phyloP scores from a whole-genome alignment of 2,329 filamentous ascomycete species.

The Gliomastix tumulicola region DNA sequence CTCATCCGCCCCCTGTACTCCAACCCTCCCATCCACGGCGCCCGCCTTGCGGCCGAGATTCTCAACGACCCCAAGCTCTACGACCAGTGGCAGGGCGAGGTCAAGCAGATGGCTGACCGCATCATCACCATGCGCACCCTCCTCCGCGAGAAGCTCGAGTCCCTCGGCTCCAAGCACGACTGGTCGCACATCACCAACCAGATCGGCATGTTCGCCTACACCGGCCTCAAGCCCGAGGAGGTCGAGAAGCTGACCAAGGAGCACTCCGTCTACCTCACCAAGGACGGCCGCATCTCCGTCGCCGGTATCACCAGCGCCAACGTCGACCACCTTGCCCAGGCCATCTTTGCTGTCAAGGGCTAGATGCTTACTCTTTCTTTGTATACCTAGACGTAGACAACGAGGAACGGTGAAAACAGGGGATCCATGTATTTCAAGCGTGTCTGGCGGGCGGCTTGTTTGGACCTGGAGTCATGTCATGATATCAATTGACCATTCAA shows the following conservation, averaged over 20 bases:
- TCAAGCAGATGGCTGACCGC: constrained; percentile 98
- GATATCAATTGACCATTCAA: no score
- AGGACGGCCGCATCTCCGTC: constrained; percentile 81
- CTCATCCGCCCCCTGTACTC: constrained; percentile 95
- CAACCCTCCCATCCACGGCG: constrained; percentile 94
- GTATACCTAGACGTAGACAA: no score
- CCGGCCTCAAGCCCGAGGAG: constrained; percentile 81
- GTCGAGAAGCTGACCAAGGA: constrained; percentile 90
- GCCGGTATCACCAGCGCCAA: constrained; percentile 77
- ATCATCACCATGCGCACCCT: constrained; percentile 98
- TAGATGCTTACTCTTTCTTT: no score
- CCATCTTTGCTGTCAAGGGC: constrained; percentile 79
- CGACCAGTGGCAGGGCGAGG: constrained; percentile 90
- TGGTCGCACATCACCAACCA: constrained; percentile 98
- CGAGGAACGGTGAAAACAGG: no score
- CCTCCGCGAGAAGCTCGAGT: constrained; percentile 90
- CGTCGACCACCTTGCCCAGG: constrained; percentile 72
- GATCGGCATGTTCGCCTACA: constrained; percentile 99
- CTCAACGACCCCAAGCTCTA: constrained; percentile 79
- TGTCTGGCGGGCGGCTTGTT: no score
- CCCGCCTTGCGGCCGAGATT: constrained; percentile 87
- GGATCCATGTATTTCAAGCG: no score
- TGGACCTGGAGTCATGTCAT: no score
- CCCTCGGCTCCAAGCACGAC: constrained; percentile 91
- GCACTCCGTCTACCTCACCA: constrained; percentile 96